Conservation (phyloP, 106 monocot species). For the Dendrobium nobile region DNA sequence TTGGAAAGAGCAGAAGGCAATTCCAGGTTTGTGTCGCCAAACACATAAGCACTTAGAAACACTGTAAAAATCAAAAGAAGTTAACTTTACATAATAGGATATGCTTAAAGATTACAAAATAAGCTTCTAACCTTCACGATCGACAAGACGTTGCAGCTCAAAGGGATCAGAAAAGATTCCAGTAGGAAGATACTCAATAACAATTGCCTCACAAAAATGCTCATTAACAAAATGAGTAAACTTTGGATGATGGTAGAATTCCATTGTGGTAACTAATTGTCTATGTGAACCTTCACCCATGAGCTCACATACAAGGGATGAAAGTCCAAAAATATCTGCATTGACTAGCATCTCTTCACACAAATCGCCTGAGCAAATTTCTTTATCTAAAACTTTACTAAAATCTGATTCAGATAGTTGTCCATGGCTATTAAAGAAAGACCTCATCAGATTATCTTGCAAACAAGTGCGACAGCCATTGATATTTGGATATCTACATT, state of each 20-base stretch:
- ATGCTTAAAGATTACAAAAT: no score
- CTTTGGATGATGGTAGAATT: slow-evolving; percentile 16
- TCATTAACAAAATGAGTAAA: slow-evolving; percentile 18
- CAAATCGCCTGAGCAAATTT: slow-evolving; percentile 11
- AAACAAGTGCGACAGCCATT: background rate
- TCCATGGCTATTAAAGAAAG: slow-evolving; percentile 18
- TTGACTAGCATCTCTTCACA: no score
- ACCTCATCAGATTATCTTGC: slow-evolving; percentile 13
- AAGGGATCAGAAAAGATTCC: slow-evolving; percentile 91
- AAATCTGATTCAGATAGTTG: slow-evolving; percentile 22
- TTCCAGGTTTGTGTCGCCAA: slow-evolving; percentile 86
- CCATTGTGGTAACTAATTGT: slow-evolving; percentile 36
- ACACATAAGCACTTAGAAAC: slow-evolving; percentile 57
- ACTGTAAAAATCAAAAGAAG: slow-evolving; percentile 27
- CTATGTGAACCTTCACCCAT: slow-evolving; percentile 11
- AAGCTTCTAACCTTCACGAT: slow-evolving; percentile 26
- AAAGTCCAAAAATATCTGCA: no score
- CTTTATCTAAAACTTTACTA: slow-evolving; percentile 17
- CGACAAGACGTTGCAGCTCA: slow-evolving; percentile 73
- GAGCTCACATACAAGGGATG: no score
- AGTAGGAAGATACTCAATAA: slow-evolving; percentile 67
- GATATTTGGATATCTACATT: slow-evolving; percentile 2
- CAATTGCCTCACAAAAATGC: slow-evolving; percentile 3
- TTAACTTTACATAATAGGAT: no score
- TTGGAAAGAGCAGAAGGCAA: slow-evolving; percentile 80